Evolutionary conservation across 208 protist species (phyloP), one percentile per base, ranked within the genome.

Genomic region (Trichomonas vaginalis): DNA sequence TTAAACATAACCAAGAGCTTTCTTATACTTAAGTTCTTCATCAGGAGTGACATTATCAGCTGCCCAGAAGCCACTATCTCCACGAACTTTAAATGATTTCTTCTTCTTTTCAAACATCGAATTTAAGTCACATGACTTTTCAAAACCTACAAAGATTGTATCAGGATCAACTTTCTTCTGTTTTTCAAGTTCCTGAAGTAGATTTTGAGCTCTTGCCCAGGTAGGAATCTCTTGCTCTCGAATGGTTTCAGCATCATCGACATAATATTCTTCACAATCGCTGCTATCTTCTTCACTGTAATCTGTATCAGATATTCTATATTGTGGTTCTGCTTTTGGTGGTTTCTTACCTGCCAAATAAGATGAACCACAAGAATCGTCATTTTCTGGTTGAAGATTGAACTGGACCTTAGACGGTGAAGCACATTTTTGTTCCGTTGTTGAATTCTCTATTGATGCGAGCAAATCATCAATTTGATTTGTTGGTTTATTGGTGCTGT

Each of bases 71-170:
- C 82, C 82, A 47, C 82, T 88, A 32, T 88, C 82, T 15, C 82
- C 82, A 10, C 82, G 32, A n/a, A 88, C 40, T 48, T 88, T 88
- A 23, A 88, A 88, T 88, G 82, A 46, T 48, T 21, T 45, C 82
- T 88, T 88, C 40, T 88, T 88, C 82, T 88, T 88, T 23, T 88
- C 82, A 48, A 88, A 88, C 82, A 88, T 88, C 10, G 82, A 45
- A 0, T 0, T n/a, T 14, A 88, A 48, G 32, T 88, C 82, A 21
- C 82, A 88, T 4, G 82, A 45, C 35, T 47, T 88, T n/a, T 88
- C 82, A 32, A 88, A 88, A 23, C 37, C 37, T 10, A 40, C 37
- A 21, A 88, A 88, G 8, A 88, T 88, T 40, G 23, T 46, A 88
- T 88, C 82, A n/a, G 82, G 82, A 21, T 88, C 82, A 48, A 88